Percentiles rank a stretch among this genome's conserved stretches.
Evolutionary conservation across 768 basidiomycete genomes (phyloP).

Genomic region (Tephrocybe sp.): DNA sequence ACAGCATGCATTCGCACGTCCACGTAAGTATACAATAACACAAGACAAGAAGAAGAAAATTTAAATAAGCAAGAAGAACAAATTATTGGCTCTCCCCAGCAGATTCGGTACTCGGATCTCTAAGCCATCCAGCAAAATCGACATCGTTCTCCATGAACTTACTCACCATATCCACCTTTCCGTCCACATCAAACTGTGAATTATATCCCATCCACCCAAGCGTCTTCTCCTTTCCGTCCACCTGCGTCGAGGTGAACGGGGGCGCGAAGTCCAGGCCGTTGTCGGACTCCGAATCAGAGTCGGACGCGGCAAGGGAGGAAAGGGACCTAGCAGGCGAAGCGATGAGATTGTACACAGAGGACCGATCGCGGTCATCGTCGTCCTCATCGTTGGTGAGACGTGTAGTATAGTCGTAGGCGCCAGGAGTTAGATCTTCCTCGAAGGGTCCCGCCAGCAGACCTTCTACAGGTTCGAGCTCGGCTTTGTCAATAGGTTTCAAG

Average conservation of each 20-base stretch:
- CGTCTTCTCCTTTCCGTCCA: slow-evolving; percentile 10
- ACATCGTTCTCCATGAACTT: slow-evolving; percentile 59
- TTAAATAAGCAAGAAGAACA: neutral
- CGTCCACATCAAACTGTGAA: slow-evolving; percentile 60
- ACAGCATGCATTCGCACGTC: no score
- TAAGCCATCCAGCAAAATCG: slow-evolving; percentile 55
- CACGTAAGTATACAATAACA: no score
- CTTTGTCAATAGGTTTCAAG: neutral
- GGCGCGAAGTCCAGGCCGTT: slow-evolving; percentile 24
- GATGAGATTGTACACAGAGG: slow-evolving; percentile 16
- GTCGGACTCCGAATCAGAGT: slow-evolving; percentile 22
- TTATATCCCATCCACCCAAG: slow-evolving; percentile 45
- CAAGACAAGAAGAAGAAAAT: neutral
- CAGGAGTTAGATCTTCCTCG: neutral
- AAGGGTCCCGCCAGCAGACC: neutral
- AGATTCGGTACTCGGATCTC: slow-evolving; percentile 32
- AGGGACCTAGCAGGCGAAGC: slow-evolving; percentile 33
- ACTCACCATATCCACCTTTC: slow-evolving; percentile 46
- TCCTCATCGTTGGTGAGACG: slow-evolving; percentile 11
- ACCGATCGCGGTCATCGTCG: slow-evolving; percentile 4
- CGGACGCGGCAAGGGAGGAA: slow-evolving; percentile 33
- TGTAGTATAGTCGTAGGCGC: slow-evolving; percentile 9
- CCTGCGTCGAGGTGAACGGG: slow-evolving; percentile 34
- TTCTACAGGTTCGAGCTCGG: no score
- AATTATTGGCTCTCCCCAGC: slow-evolving; percentile 20